Evolutionary conservation across 2,329 filamentous ascomycete genomes (phyloP), one percentile per base, ranked within the genome.

Genomic region (Macrophomina pseudophaseolina): DNA sequence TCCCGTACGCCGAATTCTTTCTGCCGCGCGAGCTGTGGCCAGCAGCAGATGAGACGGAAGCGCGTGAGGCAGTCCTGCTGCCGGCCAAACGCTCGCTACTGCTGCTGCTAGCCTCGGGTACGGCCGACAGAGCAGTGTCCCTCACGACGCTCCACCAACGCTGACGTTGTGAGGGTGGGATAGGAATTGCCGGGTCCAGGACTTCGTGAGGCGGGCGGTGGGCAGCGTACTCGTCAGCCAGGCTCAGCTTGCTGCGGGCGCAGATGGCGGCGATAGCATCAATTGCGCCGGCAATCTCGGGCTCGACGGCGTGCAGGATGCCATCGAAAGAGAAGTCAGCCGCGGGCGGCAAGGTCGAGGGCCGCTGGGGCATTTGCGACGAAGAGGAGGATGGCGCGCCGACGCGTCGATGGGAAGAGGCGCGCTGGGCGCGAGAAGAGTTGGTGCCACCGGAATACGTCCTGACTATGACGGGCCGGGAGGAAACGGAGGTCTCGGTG

Each of bases 241-340:
- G 76, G 70, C 86, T 88, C 72, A 88, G 78, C 70, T 83, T 84
- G 74, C 85, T 89, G 67, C 86, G 81, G 3, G 87, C 87, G 70
- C 86, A 87, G 68, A 89, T 88, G 71, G 88, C 86, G 30, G 87
- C 86, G 70, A 89, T 89, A 16, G 85, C 85, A 71, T 88, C 85
- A 64, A 89, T 81, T 9, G 86, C 86, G 14, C 78, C 78, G 68
- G 84, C 79, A 54, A 89, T 86, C 70, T 88, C 86, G 12, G 85
- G 83, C 66, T 88, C 85, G 65, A 87, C 84, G 33, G 85, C 84
- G 30, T 81, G 80, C 14, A 87, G 76, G 67, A 87, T 86, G 33
- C 82, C 81, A 35, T 83, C 83, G 70, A 87, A 87, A 59, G 83
- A 83, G 72, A 87, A 87, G 64, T 84, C 83, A 28, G 84, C 79